phyloP scores from a whole-genome alignment of 2,329 filamentous ascomycete genomes.

The Microdochium bolleyi region DNA sequence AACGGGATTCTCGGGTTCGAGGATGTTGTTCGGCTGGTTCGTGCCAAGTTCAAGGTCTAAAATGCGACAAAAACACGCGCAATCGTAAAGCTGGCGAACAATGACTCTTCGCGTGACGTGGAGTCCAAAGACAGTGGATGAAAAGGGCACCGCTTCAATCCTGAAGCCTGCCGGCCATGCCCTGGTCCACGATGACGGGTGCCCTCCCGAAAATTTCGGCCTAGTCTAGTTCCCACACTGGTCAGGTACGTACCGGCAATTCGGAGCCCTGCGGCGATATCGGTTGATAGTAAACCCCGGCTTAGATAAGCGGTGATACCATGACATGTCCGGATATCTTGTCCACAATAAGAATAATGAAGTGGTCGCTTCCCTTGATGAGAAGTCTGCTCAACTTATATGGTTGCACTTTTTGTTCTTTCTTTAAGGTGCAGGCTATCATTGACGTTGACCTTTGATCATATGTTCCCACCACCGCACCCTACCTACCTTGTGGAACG shows the following conservation, averaged over 20 bases:
- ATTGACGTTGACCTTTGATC: constrained; percentile 9
- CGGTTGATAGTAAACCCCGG: neutral
- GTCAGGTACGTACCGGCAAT: too few species aligned
- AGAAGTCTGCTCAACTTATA: neutral
- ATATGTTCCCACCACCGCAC: constrained; percentile 50
- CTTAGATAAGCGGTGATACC: neutral
- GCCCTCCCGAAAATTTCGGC: neutral
- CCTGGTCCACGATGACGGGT: neutral
- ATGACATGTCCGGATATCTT: too few species aligned
- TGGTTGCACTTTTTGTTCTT: too few species aligned
- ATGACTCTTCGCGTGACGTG: too few species aligned
- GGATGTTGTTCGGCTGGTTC: too few species aligned
- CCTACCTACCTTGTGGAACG: constrained; percentile 48
- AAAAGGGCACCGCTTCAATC: neutral
- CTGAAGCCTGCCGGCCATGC: neutral
- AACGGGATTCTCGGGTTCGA: too few species aligned
- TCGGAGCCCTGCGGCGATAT: neutral
- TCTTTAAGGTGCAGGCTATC: too few species aligned
- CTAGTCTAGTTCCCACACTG: neutral
- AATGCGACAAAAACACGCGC: too few species aligned
- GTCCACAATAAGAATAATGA: too few species aligned
- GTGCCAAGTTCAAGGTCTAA: too few species aligned
- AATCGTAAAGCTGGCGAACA: too few species aligned
- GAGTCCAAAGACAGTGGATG: neutral
- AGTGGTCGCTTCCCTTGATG: too few species aligned